phyloP scores from a whole-genome alignment of 2,329 filamentous ascomycete species.

The Diplodia scrobiculata region DNA sequence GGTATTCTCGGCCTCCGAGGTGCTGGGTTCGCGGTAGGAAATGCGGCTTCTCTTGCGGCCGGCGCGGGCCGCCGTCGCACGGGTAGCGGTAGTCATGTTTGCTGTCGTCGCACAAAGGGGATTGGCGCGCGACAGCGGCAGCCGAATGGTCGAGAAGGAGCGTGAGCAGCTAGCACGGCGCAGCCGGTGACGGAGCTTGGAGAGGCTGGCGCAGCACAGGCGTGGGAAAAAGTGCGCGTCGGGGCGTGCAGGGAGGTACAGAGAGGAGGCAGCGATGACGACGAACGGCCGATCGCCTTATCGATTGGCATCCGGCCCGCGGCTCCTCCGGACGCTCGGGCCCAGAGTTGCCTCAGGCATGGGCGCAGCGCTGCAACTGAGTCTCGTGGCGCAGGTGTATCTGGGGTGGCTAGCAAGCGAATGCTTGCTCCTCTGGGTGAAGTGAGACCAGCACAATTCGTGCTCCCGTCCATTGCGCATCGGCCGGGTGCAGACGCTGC shows the following conservation, averaged over 20 bases:
- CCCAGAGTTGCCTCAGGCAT: neutral
- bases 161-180: neutral
- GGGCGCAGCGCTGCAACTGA: neutral
- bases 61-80: constrained; percentile 29
- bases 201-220: neutral
- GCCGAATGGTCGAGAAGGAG: neutral
- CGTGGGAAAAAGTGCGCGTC: constrained; percentile 14
- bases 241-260: constrained; percentile 16
- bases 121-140: neutral
- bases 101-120: neutral
- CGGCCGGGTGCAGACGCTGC: neutral
- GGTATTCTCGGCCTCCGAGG: constrained; percentile 37
- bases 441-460: constrained; percentile 19
- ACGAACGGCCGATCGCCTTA: constrained; percentile 13
- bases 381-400: constrained; percentile 1
- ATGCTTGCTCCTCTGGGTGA: constrained; percentile 11
- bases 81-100: constrained; percentile 23
- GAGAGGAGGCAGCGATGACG: constrained; percentile 14
- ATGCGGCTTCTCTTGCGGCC: constrained; percentile 44
- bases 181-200: neutral
- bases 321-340: constrained; percentile 2
- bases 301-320: constrained; percentile 20
- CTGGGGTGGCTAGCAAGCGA: constrained; percentile 7
- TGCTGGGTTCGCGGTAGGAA: constrained; percentile 44
- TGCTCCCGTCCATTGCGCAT: neutral